Conservation (phyloP, 768 basidiomycete species). For the Amanita thiersii region DNA sequence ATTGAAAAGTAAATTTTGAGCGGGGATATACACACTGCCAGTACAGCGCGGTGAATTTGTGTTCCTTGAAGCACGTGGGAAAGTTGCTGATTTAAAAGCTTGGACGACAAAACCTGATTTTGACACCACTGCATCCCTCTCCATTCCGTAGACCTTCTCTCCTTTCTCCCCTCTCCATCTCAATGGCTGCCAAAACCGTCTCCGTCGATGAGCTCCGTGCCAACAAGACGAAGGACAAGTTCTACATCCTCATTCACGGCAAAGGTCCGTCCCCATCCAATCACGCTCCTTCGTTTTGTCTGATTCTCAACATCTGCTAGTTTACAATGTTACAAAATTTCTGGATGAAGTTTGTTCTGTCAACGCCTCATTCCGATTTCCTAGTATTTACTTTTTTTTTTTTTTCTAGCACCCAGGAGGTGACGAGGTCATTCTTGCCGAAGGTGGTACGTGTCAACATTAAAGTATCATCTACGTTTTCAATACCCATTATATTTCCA, state of each 20-base stretch:
- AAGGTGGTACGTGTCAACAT: slow-evolving; percentile 61
- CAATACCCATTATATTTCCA: slow-evolving; percentile 4
- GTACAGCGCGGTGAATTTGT: too few species aligned
- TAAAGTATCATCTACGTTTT: slow-evolving; percentile 7
- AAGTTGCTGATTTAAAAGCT: slow-evolving; percentile 19
- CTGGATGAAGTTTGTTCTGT: slow-evolving; percentile 71
- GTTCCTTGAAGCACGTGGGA: slow-evolving; percentile 22
- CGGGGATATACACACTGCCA: too few species aligned
- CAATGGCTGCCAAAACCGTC: slow-evolving; percentile 47
- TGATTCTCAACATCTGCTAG: slow-evolving; percentile 28
- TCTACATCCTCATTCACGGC: slow-evolving; percentile 78
- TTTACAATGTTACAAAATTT: slow-evolving; percentile 92
- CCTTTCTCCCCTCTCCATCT: too few species aligned
- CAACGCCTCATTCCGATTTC: not conserved
- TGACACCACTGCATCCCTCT: slow-evolving; percentile 14
- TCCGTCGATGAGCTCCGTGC: slow-evolving; percentile 71
- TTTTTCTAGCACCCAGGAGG: slow-evolving; percentile 82
- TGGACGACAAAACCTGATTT: slow-evolving; percentile 8
- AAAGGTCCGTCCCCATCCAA: slow-evolving; percentile 49
- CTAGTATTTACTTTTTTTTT: not conserved
- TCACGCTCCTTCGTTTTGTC: slow-evolving; percentile 24
- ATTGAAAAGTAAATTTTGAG: slow-evolving; percentile 2
- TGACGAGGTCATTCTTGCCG: slow-evolving; percentile 93
- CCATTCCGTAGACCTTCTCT: slow-evolving; percentile 9
- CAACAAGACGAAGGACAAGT: slow-evolving; percentile 63